These are phyloP conservation scores for Metarhizium humberi DNA, from an alignment of 2,329 filamentous ascomycete genomes.

Conservation along the genomic window DNA sequence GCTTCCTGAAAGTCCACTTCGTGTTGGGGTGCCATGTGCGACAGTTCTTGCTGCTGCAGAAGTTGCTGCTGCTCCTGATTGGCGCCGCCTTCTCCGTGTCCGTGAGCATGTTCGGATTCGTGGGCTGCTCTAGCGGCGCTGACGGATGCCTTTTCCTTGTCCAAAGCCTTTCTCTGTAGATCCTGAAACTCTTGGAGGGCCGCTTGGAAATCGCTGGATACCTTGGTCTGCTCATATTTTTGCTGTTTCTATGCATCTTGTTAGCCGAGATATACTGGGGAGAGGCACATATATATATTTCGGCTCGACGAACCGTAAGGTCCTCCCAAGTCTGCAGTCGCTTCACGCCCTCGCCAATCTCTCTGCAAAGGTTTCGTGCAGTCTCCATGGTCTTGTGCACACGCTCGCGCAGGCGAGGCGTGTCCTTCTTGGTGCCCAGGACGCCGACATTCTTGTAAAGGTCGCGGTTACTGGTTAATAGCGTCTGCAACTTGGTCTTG, in stretches of 20 bases:
- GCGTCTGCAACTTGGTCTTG: conserved; percentile 79
- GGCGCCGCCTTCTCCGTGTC: conserved; percentile 8
- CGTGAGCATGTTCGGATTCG: conserved; percentile 39
- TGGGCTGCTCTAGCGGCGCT: conserved; percentile 73
- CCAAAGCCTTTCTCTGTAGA: conserved; percentile 81
- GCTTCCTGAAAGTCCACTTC: conserved; percentile 98
- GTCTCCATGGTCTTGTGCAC: conserved; percentile 84
- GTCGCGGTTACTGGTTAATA: conserved; percentile 80
- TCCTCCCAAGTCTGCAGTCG: conserved; percentile 82
- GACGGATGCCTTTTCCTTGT: conserved; percentile 84
- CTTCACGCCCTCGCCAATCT: conserved; percentile 89
- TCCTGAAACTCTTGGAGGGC: conserved; percentile 85
- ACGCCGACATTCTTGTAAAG: conserved; percentile 77
- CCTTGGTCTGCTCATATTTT: conserved; percentile 92
- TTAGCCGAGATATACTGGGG: background rate
- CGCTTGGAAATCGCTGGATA: conserved; percentile 86
- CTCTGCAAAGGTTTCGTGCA: conserved; percentile 77
- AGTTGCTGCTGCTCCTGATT: conserved; percentile 26
- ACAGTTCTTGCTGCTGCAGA: conserved; percentile 59
- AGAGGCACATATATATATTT: background rate
- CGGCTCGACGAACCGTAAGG: conserved; percentile 51
- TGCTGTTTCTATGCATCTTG: conserved; percentile 62
- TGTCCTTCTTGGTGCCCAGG: conserved; percentile 84
- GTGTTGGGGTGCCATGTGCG: conserved; percentile 77
- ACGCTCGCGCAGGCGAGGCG: conserved; percentile 79